Evolutionary conservation across 768 basidiomycete genomes (phyloP).

Genomic region (Tylopilus rubrobrunneus): DNA sequence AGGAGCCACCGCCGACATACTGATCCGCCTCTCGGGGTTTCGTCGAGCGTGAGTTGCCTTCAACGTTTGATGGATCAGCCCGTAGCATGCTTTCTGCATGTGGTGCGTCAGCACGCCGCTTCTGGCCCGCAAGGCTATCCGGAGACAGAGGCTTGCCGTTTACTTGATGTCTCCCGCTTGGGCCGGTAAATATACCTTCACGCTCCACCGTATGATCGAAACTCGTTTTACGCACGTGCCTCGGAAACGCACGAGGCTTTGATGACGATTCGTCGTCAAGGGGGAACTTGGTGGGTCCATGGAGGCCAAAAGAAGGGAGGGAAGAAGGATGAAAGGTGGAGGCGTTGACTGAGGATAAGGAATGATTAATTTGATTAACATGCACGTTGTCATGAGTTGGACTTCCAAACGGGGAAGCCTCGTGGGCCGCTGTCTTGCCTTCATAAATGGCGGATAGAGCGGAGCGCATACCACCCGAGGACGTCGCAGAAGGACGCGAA

Average conservation of each 20-base stretch:
- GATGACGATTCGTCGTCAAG: slow-evolving; percentile 32
- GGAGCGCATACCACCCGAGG: slow-evolving; percentile 34
- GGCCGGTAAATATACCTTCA: slow-evolving; percentile 54
- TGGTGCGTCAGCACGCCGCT: slow-evolving; percentile 78
- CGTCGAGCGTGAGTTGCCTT: slow-evolving; percentile 31
- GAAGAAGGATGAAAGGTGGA: slow-evolving; percentile 65
- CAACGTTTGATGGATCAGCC: slow-evolving; percentile 64
- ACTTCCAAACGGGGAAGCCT: slow-evolving; percentile 36
- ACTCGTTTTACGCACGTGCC: slow-evolving; percentile 89
- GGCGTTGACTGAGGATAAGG: slow-evolving; percentile 40
- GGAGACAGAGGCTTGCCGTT: slow-evolving; percentile 70
- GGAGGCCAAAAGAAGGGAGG: slow-evolving; percentile 66
- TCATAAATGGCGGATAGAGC: slow-evolving; percentile 49
- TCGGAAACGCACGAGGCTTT: slow-evolving; percentile 61
- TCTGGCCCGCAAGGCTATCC: slow-evolving; percentile 63
- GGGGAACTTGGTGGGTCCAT: slow-evolving; percentile 45
- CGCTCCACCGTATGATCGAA: slow-evolving; percentile 88
- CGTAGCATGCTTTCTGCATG: slow-evolving; percentile 78
- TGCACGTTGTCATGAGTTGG: slow-evolving; percentile 26
- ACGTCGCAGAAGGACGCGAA: slow-evolving; percentile 46
- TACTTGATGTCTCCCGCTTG: slow-evolving; percentile 73
- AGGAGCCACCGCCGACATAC: slow-evolving; percentile 43
- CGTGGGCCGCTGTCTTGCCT: slow-evolving; percentile 35
- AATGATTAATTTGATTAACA: slow-evolving; percentile 35
- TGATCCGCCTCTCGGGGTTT: slow-evolving; percentile 37